A percentile compares a stretch with the other conserved stretches of the same genome.
These are phyloP conservation scores for Aurifilum marmelostoma DNA, from an alignment of 2,329 filamentous ascomycete genomes.

Conservation along the genomic window DNA sequence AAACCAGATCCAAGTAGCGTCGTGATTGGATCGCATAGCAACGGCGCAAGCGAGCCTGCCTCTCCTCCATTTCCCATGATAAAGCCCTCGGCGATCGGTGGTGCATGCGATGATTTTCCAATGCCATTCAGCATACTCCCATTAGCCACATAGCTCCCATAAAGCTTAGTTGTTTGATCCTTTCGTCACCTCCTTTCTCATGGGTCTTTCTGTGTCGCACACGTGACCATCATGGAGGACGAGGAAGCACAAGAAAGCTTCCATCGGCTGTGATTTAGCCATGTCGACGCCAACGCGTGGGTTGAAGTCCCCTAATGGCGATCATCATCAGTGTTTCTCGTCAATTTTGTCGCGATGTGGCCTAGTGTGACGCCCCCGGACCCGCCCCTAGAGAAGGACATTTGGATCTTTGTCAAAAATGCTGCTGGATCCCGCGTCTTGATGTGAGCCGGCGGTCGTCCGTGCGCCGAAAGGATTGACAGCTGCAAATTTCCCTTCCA, in stretches of 20 bases:
- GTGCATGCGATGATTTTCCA: background rate
- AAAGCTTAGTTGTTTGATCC: background rate
- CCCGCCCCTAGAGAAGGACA: background rate
- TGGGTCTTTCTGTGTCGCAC: slow-evolving; percentile 5
- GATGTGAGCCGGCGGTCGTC: background rate
- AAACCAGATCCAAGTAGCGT: background rate
- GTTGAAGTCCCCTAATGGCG: background rate
- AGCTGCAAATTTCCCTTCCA: background rate
- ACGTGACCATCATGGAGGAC: background rate
- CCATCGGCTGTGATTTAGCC: background rate
- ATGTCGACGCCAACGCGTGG: slow-evolving; percentile 5
- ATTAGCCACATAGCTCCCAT: background rate
- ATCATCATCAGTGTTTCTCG: slow-evolving; percentile 34
- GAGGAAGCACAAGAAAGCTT: background rate
- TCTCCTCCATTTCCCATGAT: background rate
- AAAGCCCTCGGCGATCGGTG: background rate
- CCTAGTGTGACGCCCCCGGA: slow-evolving; percentile 38
- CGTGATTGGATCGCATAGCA: slow-evolving; percentile 1
- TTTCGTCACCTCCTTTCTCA: background rate
- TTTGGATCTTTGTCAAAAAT: background rate
- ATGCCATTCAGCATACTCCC: background rate
- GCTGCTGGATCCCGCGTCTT: slow-evolving; percentile 2
- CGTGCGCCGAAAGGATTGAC: too few species aligned
- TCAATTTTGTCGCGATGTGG: slow-evolving; percentile 45
- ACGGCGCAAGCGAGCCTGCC: slow-evolving; percentile 11